Evolutionary conservation across 768 basidiomycete species (phyloP).

Genomic region (Mycena rosella): DNA sequence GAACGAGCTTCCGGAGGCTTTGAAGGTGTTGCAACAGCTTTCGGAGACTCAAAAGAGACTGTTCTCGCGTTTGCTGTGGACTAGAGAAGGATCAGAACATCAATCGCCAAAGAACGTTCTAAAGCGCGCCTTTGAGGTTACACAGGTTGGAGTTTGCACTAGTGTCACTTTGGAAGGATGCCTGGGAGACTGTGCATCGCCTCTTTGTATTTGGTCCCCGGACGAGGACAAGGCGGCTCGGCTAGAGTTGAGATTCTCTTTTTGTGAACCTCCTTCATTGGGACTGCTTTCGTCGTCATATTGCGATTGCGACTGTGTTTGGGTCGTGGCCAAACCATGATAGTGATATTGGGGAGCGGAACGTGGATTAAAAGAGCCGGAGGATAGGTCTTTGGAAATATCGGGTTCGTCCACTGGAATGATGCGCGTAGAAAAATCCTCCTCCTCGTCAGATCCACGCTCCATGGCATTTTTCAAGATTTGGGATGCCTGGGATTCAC

Average conservation of each 20-base stretch:
- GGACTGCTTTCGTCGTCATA: slow-evolving; percentile 48
- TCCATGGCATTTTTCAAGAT: slow-evolving; percentile 62
- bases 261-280: slow-evolving; percentile 60
- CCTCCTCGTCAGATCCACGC: slow-evolving; percentile 37
- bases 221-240: slow-evolving; percentile 20
- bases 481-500: slow-evolving; percentile 68
- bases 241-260: slow-evolving; percentile 57
- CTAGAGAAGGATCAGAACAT: slow-evolving; percentile 37
- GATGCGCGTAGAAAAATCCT: slow-evolving; percentile 25
- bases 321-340: slow-evolving; percentile 67
- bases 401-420: slow-evolving; percentile 38
- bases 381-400: slow-evolving; percentile 52
- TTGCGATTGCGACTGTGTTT: slow-evolving; percentile 67
- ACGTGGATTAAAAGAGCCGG: slow-evolving; percentile 52
- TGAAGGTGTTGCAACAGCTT: slow-evolving; percentile 30
- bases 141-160: slow-evolving; percentile 42
- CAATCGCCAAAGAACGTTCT: slow-evolving; percentile 33
- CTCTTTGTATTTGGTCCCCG: slow-evolving; percentile 40
- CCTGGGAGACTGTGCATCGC: slow-evolving; percentile 43
- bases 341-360: slow-evolving; percentile 65
- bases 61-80: slow-evolving; percentile 46
- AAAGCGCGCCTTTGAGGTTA: slow-evolving; percentile 46
- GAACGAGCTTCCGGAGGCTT: slow-evolving; percentile 31
- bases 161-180: slow-evolving; percentile 42
- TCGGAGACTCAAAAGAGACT: slow-evolving; percentile 51